A percentile compares a stretch with the other conserved stretches of the same genome.
These are phyloP conservation scores for Achlya hypogyna DNA, from an alignment of 352 stramenopile species.

Conservation along the genomic window DNA sequence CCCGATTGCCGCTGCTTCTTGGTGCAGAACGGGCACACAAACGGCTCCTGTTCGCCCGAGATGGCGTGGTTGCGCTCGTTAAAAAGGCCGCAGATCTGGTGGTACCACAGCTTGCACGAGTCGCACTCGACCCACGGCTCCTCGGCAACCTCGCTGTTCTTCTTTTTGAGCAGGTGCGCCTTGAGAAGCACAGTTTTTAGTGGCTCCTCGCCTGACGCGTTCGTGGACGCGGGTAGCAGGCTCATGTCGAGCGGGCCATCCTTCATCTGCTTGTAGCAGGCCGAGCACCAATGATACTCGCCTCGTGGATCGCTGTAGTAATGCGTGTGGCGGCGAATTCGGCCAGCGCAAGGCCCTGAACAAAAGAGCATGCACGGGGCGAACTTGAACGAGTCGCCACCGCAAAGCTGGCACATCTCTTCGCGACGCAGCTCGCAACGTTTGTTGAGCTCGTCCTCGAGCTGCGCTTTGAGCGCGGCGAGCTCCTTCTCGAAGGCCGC, in stretches of 20 bases:
- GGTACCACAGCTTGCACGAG: conserved; percentile 97
- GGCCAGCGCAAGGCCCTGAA: conserved; percentile 69
- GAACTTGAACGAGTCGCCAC: conserved; percentile 86
- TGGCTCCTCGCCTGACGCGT: conserved; percentile 34
- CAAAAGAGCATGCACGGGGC: conserved; percentile 85
- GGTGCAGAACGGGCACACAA: conserved; percentile 80
- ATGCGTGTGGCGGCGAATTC: conserved; percentile 77
- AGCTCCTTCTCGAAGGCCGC: conserved; percentile 66
- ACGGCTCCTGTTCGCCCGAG: conserved; percentile 77
- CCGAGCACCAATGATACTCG: conserved; percentile 83
- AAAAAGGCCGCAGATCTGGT: conserved; percentile 99
- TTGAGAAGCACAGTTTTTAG: conserved; percentile 75
- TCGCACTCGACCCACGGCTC: conserved; percentile 98
- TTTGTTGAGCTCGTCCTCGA: conserved; percentile 82
- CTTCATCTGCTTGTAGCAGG: conserved; percentile 86
- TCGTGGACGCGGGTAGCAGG: conserved; percentile 36
- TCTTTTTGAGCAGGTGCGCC: conserved; percentile 92
- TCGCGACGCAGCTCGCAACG: conserved; percentile 70
- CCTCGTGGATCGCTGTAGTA: conserved; percentile 80
- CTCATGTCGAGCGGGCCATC: conserved; percentile 89
- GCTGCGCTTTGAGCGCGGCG: conserved; percentile 52
- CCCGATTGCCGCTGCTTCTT: conserved; percentile 70
- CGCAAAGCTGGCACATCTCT: conserved; percentile 84
- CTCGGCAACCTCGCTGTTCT: conserved; percentile 97
- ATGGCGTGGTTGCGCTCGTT: conserved; percentile 97